These are phyloP conservation scores for Erythrobasidium hasegawianum DNA, from an alignment of 1,284 basidiomycete genomes.

Conservation along the genomic window DNA sequence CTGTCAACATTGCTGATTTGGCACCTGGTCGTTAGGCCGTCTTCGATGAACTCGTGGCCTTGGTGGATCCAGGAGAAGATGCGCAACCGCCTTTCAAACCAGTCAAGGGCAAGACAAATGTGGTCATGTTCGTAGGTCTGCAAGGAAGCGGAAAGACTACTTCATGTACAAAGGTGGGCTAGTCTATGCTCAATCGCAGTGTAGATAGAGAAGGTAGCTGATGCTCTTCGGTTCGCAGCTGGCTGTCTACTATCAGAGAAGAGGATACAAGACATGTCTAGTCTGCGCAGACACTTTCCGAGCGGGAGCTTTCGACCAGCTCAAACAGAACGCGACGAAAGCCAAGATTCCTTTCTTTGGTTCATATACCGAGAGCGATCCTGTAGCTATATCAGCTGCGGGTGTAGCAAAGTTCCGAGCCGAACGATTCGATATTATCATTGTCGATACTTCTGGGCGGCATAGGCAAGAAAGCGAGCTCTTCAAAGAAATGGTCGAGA, in stretches of 20 bases:
- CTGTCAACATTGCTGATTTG: background rate
- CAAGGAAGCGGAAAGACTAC: conserved; percentile 99
- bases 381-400: conserved; percentile 86
- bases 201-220: background rate
- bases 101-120: conserved; percentile 88
- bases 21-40: conserved; percentile 62
- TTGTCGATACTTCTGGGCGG: conserved; percentile 95
- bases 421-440: conserved; percentile 96
- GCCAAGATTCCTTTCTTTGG: conserved; percentile 99
- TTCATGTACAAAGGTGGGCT: conserved; percentile 74
- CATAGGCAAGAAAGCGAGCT: conserved; percentile 97
- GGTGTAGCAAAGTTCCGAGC: conserved; percentile 97
- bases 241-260: conserved; percentile 94
- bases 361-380: conserved; percentile 97
- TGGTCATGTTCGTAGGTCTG: conserved; percentile 96
- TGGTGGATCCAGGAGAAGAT: conserved; percentile 70
- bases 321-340: conserved; percentile 87
- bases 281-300: conserved; percentile 99
- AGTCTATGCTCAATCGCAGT: background rate
- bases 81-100: conserved; percentile 66
- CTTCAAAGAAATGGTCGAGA: conserved; percentile 98
- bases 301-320: conserved; percentile 97
- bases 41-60: conserved; percentile 89
- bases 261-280: conserved; percentile 95
- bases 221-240: conserved; percentile 53